These are phyloP conservation scores for Trametes cinnabarina DNA, from an alignment of 768 basidiomycete species.

Conservation along the genomic window DNA sequence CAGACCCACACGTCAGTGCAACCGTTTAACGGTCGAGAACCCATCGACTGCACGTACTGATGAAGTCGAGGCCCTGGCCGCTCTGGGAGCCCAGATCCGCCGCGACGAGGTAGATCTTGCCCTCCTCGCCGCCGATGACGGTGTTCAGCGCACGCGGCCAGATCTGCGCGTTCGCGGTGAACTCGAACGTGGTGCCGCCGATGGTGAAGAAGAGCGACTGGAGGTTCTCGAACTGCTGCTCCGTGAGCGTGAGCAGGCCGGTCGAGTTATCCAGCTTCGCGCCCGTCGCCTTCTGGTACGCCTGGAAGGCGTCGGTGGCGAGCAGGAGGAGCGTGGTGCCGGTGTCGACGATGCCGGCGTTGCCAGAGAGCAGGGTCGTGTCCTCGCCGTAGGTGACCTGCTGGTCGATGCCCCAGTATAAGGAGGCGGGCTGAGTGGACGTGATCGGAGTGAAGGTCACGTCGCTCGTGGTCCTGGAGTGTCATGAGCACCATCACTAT, in stretches of 20 bases:
- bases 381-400: constrained; percentile 35
- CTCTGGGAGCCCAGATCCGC: constrained; percentile 49
- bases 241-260: constrained; percentile 54
- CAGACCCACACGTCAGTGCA: background rate
- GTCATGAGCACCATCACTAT: background rate
- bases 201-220: constrained; percentile 54
- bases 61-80: constrained; percentile 63
- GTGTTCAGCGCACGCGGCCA: constrained; percentile 63
- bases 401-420: constrained; percentile 53
- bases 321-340: constrained; percentile 55
- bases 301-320: constrained; percentile 57
- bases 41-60: constrained; percentile 41
- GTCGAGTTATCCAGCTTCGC: constrained; percentile 51
- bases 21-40: background rate
- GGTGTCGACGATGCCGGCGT: constrained; percentile 52
- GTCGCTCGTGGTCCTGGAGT: constrained; percentile 18
- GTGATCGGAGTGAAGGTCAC: constrained; percentile 41
- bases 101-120: constrained; percentile 56
- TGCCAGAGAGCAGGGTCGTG: constrained; percentile 31
- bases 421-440: constrained; percentile 43
- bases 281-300: constrained; percentile 53
- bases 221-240: constrained; percentile 46
- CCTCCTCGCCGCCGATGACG: constrained; percentile 50
- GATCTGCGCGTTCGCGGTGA: constrained; percentile 66
- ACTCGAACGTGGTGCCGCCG: constrained; percentile 49